Evolutionary conservation across 495 filamentous ascomycete species (phyloP), one percentile per base, ranked within the genome.

Genomic region (Penicillium coffeae): DNA sequence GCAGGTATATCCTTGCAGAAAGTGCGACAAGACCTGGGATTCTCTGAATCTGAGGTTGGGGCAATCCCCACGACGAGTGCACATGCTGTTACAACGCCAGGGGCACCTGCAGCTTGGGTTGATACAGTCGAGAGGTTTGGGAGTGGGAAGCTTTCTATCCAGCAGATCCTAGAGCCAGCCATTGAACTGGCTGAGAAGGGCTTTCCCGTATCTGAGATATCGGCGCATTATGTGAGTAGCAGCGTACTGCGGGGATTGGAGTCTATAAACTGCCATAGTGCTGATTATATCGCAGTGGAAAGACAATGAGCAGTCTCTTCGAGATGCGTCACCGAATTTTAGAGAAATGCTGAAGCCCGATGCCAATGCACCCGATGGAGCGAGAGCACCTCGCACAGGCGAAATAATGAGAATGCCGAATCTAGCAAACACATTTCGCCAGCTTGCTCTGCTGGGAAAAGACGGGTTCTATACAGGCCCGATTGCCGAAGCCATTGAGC

Each of bases 71-170:
- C n/a, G n/a, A n/a, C n/a, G n/a, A n/a, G n/a, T n/a, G n/a, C n/a
- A n/a, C n/a, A n/a, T n/a, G n/a, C n/a, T n/a, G n/a, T n/a, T n/a
- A n/a, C n/a, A n/a, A n/a, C n/a, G 14, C 41, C 41, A 18, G 41
- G 41, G 14, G 41, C 41, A 13, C 21, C 41, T 15, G 25, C 22
- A 5, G 41, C 21, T 6, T 43, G 41, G 41, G 19, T 43, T 4
- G 41, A 43, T 43, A 43, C 41, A 14, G 41, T 43, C 10, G 41
- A 43, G 25, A 43, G 25, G 19, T 43, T 43, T 43, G 41, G 41
- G 18, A 43, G 22, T 18, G 25, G 41, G 7, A 43, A 21, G 13
- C 25, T 43, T 7, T 30, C 41, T 2, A 8, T 43, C 13, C 10
- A 33, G 15, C 7, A 33, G 2, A 33, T 43, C 25, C 25, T 43